phyloP scores from a whole-genome alignment of 352 stramenopile genomes.

The Plasmopara halstedii region DNA sequence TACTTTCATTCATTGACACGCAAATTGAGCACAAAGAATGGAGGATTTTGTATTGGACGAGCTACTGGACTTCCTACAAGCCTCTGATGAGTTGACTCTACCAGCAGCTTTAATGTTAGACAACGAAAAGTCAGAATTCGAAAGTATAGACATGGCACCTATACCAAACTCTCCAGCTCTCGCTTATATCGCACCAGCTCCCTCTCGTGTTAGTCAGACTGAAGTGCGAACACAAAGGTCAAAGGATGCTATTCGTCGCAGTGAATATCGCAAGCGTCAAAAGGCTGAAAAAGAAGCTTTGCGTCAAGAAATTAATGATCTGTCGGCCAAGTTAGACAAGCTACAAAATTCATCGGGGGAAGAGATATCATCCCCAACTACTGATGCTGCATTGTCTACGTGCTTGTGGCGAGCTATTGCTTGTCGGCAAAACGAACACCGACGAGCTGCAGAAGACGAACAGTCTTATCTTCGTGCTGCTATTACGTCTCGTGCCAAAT shows the following conservation, averaged over 20 bases:
- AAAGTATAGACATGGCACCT: neutral
- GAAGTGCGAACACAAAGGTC: constrained; percentile 6
- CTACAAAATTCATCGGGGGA: constrained; percentile 9
- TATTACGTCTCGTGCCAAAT: constrained; percentile 16
- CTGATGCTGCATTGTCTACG: constrained; percentile 13
- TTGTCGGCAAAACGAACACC: constrained; percentile 18
- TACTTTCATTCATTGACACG: neutral
- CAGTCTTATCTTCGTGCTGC: constrained; percentile 16
- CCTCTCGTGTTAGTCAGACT: neutral
- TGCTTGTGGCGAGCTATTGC: constrained; percentile 28
- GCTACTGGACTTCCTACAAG: constrained; percentile 18
- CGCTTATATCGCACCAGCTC: neutral
- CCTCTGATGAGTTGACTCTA: constrained; percentile 12
- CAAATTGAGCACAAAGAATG: constrained; percentile 8
- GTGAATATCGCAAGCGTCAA: constrained; percentile 27
- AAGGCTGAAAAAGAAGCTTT: constrained; percentile 30
- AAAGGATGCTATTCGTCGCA: constrained; percentile 24
- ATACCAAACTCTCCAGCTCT: neutral
- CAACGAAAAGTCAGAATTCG: constrained; percentile 1
- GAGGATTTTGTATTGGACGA: constrained; percentile 21
- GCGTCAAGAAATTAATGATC: constrained; percentile 18
- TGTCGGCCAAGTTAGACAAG: constrained; percentile 20
- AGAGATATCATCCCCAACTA: constrained; percentile 3
- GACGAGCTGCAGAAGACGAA: constrained; percentile 17
- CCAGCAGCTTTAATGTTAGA: constrained; percentile 4